Base-by-base conservation (phyloP, 495 filamentous ascomycete species). In the Filosporella fistucella region DNA sequence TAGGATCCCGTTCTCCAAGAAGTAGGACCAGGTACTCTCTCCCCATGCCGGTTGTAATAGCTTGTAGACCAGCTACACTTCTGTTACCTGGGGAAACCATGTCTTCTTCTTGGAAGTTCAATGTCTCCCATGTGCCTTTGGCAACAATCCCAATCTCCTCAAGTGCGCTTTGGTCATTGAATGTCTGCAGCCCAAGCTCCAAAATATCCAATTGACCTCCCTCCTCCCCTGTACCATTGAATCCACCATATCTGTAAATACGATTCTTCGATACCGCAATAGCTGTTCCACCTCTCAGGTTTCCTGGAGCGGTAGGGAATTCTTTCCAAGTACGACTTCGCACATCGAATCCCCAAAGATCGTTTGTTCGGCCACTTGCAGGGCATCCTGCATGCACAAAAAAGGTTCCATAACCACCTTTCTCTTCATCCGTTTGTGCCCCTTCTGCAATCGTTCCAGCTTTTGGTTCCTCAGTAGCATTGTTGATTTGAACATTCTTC, bases 271-370 rank as follows among this genome's bases (percentile, higher is more conserved):
- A 61, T 38, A 81, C 71, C 0, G 81, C 72, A 26, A 93, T 74
- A 0, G 77, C 74, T 0, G 85, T 67, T 0, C 84, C 86, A 11
- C 81, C 82, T 3, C 84, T 72, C 0, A 75, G 60, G 1, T 77
- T 71, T 12, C 73, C 78, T 0, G 84, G 84, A 0, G 82, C 83
- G 14, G 74, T 53, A 0, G 82, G 70, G 23, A 82, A 69, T 36
- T 79, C 70, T 30, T 69, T 74, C 88, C 87, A 93, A 0, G 67
- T 59, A 24, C 70, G 57, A 20, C 63, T 68, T 26, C 62, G 65
- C 9, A 89, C 52, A 56, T 81, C 76, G 58, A 89, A 90, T 1
- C 77, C 73, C 87, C 87, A 91, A 0, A 89, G 58, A 62, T 91
- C 87, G 4, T 68, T 62, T 1, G 82, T 67, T 12, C 82, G 66